Evolutionary conservation across 441 rosid genomes (phyloP).

Genomic region (Erysimum pusillum): DNA sequence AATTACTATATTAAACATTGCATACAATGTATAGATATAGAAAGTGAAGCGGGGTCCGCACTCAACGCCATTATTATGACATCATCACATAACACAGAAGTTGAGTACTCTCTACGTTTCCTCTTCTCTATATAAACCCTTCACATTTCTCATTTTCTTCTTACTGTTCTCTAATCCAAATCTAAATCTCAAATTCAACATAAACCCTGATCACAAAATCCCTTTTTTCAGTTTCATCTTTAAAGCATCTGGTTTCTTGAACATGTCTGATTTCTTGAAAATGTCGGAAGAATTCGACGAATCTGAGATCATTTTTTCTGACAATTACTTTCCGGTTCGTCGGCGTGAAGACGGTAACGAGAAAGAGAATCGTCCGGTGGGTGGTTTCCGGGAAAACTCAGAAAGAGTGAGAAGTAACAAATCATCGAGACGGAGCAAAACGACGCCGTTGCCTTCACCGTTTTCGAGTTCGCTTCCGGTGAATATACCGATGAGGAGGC

Average conservation of each 20-base stretch:
- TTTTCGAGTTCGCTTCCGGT: slow-evolving; percentile 58
- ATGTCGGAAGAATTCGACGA: slow-evolving; percentile 87
- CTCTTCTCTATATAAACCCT: slow-evolving; percentile 48
- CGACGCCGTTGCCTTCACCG: slow-evolving; percentile 43
- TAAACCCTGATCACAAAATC: background rate
- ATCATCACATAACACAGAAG: slow-evolving; percentile 36
- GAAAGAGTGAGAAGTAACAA: slow-evolving; percentile 9
- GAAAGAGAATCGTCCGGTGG: slow-evolving; percentile 38
- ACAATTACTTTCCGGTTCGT: slow-evolving; percentile 32
- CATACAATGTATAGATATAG: slow-evolving; percentile 18
- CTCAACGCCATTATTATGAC: slow-evolving; percentile 43
- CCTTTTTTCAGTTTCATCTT: background rate
- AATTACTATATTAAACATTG: background rate
- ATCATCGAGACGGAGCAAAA: slow-evolving; percentile 26
- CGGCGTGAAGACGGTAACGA: slow-evolving; percentile 22
- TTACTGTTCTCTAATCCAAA: slow-evolving; percentile 26
- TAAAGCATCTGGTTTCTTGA: background rate
- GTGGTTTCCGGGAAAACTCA: slow-evolving; percentile 14
- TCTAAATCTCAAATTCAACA: background rate
- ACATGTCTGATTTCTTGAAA: slow-evolving; percentile 52
- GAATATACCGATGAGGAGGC: slow-evolving; percentile 54
- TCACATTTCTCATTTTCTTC: slow-evolving; percentile 15
- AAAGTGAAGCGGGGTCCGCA: slow-evolving; percentile 42
- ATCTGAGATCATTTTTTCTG: slow-evolving; percentile 76
- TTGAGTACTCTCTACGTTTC: slow-evolving; percentile 51